Evolutionary conservation across 2,329 filamentous ascomycete species (phyloP).

Genomic region (Xylaria multiplex): DNA sequence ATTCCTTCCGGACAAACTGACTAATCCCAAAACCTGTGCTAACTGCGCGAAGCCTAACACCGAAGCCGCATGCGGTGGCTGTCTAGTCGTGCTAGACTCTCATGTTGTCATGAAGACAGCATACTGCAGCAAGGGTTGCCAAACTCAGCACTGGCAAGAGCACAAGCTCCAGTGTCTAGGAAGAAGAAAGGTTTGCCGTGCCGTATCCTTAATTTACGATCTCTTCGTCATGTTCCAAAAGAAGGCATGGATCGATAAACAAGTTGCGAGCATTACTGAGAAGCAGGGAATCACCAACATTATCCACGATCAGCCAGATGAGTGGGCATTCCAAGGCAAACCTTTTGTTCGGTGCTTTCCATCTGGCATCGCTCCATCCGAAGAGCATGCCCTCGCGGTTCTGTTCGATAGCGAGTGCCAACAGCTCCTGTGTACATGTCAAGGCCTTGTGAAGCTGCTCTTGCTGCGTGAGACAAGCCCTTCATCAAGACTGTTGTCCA

Average conservation of each 20-base stretch:
- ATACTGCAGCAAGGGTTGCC: constrained; percentile 30
- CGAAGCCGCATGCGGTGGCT: constrained; percentile 17
- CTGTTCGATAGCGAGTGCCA: constrained; percentile 18
- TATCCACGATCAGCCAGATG: background rate
- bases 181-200: constrained; percentile 19
- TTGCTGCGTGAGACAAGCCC: constrained; percentile 17
- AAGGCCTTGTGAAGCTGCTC: constrained; percentile 19
- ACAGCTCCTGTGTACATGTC: constrained; percentile 11
- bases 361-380: constrained; percentile 9
- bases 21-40: constrained; percentile 21
- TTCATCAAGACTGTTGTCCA: background rate
- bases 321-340: constrained; percentile 17
- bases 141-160: constrained; percentile 27
- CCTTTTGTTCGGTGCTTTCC: constrained; percentile 21
- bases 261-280: constrained; percentile 15
- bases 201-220: constrained; percentile 22
- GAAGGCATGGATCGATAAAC: constrained; percentile 14
- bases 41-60: constrained; percentile 21
- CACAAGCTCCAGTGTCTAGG: constrained; percentile 25
- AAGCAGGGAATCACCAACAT: constrained; percentile 21
- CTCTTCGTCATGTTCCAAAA: constrained; percentile 27
- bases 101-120: constrained; percentile 24
- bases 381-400: constrained; percentile 25
- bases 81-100: constrained; percentile 15
- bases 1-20: constrained; percentile 25